These are phyloP conservation scores for Penicillium egyptiacum DNA, from an alignment of 495 filamentous ascomycete genomes.

Conservation along the genomic window DNA sequence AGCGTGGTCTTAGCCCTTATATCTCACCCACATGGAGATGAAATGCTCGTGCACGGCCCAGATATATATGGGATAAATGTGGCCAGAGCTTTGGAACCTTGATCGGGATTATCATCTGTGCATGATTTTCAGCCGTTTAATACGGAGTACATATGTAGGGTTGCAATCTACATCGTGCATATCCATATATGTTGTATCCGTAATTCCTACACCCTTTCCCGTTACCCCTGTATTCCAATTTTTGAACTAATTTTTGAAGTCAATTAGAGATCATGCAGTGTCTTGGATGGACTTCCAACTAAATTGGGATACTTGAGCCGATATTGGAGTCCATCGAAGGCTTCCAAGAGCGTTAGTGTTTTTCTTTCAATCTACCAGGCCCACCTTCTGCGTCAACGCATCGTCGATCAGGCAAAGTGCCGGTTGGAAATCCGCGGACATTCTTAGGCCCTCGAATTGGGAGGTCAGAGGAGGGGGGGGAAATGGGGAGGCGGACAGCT, in stretches of 20 bases:
- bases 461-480: background rate
- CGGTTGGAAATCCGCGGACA: background rate
- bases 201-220: background rate
- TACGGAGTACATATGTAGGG: too few species aligned
- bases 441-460: background rate
- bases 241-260: background rate
- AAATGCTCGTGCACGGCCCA: slow-evolving; percentile 15
- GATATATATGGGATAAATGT: background rate
- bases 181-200: too few species aligned
- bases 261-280: background rate
- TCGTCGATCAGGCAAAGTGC: slow-evolving; percentile 30
- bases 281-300: slow-evolving; percentile 4
- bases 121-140: background rate
- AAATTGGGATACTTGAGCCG: slow-evolving; percentile 8
- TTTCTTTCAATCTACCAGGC: slow-evolving; percentile 13
- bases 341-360: slow-evolving; percentile 1
- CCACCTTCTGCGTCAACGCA: slow-evolving; percentile 24
- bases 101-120: slow-evolving; percentile 1
- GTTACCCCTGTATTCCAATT: background rate
- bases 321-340: slow-evolving; percentile 15
- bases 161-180: slow-evolving; percentile 3
- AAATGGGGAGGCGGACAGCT: background rate
- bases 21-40: slow-evolving; percentile 25
- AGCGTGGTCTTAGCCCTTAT: slow-evolving; percentile 15
- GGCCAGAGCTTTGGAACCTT: slow-evolving; percentile 4